Base-by-base conservation (phyloP, 139 green algal genomes). In the Gonium pectorale region DNA sequence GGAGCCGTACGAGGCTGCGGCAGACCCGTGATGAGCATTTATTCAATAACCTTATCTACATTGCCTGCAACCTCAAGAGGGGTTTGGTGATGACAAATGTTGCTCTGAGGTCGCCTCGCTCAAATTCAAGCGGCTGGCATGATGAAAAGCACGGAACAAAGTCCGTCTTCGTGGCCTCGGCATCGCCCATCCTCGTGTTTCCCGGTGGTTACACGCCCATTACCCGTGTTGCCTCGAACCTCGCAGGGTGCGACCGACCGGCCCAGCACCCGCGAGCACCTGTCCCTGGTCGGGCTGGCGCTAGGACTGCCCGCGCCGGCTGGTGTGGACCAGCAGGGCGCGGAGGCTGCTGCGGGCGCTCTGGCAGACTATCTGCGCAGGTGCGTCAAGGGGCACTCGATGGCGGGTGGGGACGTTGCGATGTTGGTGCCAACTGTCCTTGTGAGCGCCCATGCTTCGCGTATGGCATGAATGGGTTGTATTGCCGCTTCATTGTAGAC, bases 21-120 rank as follows among this genome's bases (percentile, higher is more conserved):
- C 26, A 63, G 31, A 22, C 41, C 78, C 29, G 33, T 59, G 80
- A 86, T 86, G 67, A 79, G 27, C 52, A 38, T 35, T 64, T 54
- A 44, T 69, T 51, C 67, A 64, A 29, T 52, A 90, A 81, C 87
- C 90, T 93, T 93, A 93, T 91, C 90, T 93, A 93, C 90, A 93
- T 93, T 93, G 83, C 38, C 49, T 88, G 81, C 88, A 11, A 5
- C 56, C 44, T 82, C 35, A 22, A 83, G 31, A 38, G 52, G 67
- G 68, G 44, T 40, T 67, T 81, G 60, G 44, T 86, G 81, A 84
- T 81, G 87, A 81, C 68, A 74, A 35, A 56, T 59, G 31, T 49
- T 33, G 11, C 40, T 81, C 56, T 87, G 59, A 68, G 60, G 64
- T 37, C 54, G 2, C 26, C 51, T 59, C 2, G 26, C 11, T 29